Evolutionary conservation across 306 rosid genomes (phyloP).

Genomic region (Fragaria ananassa): DNA sequence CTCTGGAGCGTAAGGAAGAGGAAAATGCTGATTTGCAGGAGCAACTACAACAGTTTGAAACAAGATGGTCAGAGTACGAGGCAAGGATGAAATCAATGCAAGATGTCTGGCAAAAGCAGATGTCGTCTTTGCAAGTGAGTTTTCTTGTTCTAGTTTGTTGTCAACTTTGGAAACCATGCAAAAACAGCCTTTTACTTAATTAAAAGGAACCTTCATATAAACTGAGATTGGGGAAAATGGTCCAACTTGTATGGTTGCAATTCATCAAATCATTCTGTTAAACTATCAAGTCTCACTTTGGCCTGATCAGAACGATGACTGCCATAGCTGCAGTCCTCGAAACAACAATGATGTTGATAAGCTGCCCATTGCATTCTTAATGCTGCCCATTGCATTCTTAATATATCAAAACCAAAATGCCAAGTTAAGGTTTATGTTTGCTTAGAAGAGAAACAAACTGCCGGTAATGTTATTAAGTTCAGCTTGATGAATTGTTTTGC

Average conservation of each 20-base stretch:
- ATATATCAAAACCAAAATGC: neutral
- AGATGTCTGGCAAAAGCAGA: conserved; percentile 92
- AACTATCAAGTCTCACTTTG: neutral
- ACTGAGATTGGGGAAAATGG: neutral
- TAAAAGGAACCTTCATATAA: neutral
- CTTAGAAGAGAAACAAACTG: conserved; percentile 4
- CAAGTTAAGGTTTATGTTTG: neutral
- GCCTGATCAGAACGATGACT: neutral
- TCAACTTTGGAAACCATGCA: conserved; percentile 6
- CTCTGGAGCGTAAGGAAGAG: conserved; percentile 79
- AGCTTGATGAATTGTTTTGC: neutral
- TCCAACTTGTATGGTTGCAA: neutral
- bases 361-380: neutral
- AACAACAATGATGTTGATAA: neutral
- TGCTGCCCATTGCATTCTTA: neutral
- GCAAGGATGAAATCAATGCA: conserved; percentile 91
- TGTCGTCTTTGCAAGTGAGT: conserved; percentile 93
- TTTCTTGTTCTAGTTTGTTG: conserved; percentile 24
- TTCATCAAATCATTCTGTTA: neutral
- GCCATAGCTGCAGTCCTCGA: neutral
- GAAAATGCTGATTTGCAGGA: conserved; percentile 79
- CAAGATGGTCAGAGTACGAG: conserved; percentile 88
- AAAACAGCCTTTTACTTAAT: neutral
- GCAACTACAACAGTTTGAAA: conserved; percentile 63
- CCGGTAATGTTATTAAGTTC: neutral